These are phyloP conservation scores for Linnemannia schmuckeri DNA, from an alignment of 192 early-diverging fungal species.

Conservation along the genomic window DNA sequence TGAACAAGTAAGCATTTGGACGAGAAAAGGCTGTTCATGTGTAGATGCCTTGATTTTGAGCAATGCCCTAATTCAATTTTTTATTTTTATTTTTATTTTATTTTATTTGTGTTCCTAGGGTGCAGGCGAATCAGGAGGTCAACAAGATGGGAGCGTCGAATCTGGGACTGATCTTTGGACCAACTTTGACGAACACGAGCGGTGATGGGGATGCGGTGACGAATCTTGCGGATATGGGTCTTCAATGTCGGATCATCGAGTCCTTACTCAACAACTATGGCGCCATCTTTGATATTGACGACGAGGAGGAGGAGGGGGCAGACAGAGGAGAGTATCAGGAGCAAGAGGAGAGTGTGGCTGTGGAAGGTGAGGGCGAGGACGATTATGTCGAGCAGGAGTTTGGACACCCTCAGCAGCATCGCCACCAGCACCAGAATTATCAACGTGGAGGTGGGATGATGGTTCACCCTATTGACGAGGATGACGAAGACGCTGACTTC, in stretches of 20 bases:
- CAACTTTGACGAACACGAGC: slow-evolving; percentile 74
- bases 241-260: slow-evolving; percentile 75
- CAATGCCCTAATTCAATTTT: not conserved
- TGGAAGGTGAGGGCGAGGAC: not conserved
- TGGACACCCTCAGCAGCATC: not conserved
- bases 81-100: not conserved
- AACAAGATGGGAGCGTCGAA: slow-evolving; percentile 94
- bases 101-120: slow-evolving; percentile 51
- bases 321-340: not conserved
- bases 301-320: slow-evolving; percentile 48
- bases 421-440: not conserved
- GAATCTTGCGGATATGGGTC: slow-evolving; percentile 70
- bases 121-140: slow-evolving; percentile 79
- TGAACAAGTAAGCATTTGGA: slow-evolving; percentile 71
- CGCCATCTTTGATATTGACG: slow-evolving; percentile 77
- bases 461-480: not conserved
- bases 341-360: not conserved
- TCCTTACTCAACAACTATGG: slow-evolving; percentile 72
- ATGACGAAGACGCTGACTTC: not conserved
- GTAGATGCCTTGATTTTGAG: not conserved
- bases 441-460: not conserved
- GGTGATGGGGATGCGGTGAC: slow-evolving; percentile 58
- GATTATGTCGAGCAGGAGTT: not conserved
- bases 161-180: slow-evolving; percentile 93
- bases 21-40: too few species aligned